Conservation (phyloP, 1,284 basidiomycete genomes). For the Ustilago bromivora region DNA sequence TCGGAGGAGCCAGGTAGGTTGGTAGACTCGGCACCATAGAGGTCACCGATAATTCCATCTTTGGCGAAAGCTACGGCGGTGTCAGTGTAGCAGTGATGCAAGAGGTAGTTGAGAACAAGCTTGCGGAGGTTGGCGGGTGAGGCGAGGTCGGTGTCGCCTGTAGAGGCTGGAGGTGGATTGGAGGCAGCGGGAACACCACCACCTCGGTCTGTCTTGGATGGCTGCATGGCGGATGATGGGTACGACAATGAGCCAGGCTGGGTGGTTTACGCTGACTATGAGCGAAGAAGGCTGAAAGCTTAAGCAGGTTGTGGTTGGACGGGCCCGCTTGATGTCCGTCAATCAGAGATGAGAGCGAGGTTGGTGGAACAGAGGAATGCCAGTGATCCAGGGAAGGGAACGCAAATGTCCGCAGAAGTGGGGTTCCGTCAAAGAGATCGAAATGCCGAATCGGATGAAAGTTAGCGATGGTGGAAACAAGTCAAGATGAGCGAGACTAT, state of each 20-base stretch:
- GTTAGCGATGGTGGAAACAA: not conserved
- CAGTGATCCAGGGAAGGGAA: not conserved
- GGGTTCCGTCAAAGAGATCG: not conserved
- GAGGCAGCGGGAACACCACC: conserved; percentile 1
- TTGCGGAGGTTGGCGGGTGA: conserved; percentile 70
- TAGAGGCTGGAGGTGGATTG: conserved; percentile 17
- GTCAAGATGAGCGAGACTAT: not conserved
- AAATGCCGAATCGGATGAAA: not conserved
- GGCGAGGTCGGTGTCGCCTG: conserved; percentile 47
- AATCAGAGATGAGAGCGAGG: not conserved
- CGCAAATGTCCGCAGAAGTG: not conserved
- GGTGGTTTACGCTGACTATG: not conserved
- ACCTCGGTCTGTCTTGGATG: conserved; percentile 22
- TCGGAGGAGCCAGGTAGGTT: conserved; percentile 9
- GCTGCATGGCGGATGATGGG: conserved; percentile 25
- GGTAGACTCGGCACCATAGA: conserved; percentile 23
- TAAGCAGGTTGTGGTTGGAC: too few relatives aligned
- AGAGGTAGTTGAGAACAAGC: conserved; percentile 84
- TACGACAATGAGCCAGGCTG: not conserved
- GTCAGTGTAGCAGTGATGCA: conserved; percentile 78
- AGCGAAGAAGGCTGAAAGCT: not conserved
- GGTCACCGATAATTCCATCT: conserved; percentile 72
- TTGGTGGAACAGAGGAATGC: not conserved
- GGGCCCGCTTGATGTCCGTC: too few relatives aligned
- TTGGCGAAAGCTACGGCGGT: conserved; percentile 79